Conservation (phyloP, 1,284 basidiomycete genomes). For the Apiotrichum sp. region DNA sequence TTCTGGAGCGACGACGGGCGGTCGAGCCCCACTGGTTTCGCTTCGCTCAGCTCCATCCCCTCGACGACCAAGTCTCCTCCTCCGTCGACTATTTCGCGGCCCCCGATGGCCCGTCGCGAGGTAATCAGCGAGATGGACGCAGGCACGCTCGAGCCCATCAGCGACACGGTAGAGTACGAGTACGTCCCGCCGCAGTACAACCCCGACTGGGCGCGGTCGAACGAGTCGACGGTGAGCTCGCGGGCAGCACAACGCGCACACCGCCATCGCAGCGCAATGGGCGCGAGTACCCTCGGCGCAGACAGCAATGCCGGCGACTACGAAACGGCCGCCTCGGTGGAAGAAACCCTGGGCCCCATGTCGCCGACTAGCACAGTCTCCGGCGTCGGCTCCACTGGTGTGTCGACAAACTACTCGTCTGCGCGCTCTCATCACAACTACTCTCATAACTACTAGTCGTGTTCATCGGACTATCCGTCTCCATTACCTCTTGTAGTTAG, state of each 20-base stretch:
- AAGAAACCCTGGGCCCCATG: too few relatives aligned
- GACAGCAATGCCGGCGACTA: not conserved
- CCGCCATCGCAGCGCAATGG: not conserved
- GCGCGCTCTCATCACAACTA: too few relatives aligned
- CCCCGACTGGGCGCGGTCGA: not conserved
- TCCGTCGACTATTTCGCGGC: not conserved
- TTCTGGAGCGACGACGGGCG: not conserved
- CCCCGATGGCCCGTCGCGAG: not conserved
- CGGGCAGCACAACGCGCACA: too few relatives aligned
- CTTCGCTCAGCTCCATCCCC: too few relatives aligned
- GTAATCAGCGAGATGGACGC: not conserved
- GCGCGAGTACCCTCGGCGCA: not conserved
- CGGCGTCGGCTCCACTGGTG: too few relatives aligned
- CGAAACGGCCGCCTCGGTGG: not conserved
- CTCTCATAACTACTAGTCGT: too few relatives aligned
- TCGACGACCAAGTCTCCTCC: not conserved
- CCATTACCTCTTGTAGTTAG: too few relatives aligned
- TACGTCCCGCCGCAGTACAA: conserved; percentile 1
- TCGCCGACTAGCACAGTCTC: too few relatives aligned
- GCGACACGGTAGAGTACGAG: not conserved
- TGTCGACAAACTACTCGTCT: too few relatives aligned
- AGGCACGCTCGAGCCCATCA: not conserved
- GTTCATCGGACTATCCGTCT: too few relatives aligned
- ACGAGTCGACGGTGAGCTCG: too few relatives aligned
- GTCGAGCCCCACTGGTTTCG: not conserved